phyloP scores from a whole-genome alignment of 2,329 filamentous ascomycete species.

The Phyllosticta capitalensis region DNA sequence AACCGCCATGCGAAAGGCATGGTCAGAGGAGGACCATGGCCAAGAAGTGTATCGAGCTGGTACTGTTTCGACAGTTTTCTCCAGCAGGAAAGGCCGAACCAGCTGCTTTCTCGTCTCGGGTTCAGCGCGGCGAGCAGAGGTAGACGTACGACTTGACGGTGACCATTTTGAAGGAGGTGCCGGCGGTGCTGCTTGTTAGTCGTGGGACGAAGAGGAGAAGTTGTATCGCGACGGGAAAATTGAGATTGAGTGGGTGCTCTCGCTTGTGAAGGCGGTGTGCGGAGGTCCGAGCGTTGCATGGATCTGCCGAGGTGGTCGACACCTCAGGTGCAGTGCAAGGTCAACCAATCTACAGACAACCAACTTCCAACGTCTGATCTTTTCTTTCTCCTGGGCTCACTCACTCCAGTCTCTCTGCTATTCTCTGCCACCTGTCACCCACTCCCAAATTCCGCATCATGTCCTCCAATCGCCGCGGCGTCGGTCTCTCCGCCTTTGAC shows the following conservation, averaged over 20 bases:
- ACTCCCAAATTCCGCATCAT: slow-evolving; percentile 15
- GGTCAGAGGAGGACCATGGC: slow-evolving; percentile 44
- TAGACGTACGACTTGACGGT: slow-evolving; percentile 47
- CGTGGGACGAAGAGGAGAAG: slow-evolving; percentile 21
- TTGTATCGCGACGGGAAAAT: neutral
- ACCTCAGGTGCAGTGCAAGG: no score
- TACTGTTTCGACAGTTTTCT: slow-evolving; percentile 41
- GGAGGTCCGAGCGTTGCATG: neutral
- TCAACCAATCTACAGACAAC: neutral
- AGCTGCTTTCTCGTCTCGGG: slow-evolving; percentile 17
- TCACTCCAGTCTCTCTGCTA: neutral
- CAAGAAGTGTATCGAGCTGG: slow-evolving; percentile 66
- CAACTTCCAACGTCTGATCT: no score
- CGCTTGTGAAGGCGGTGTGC: slow-evolving; percentile 5
- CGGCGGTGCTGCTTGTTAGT: slow-evolving; percentile 29
- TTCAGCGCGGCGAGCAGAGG: slow-evolving; percentile 25
- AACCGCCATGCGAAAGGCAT: slow-evolving; percentile 11
- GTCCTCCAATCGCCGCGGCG: slow-evolving; percentile 54
- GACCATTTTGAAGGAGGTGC: slow-evolving; percentile 41
- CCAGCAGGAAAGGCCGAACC: slow-evolving; percentile 81
- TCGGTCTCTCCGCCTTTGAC: slow-evolving; percentile 82
- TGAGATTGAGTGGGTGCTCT: slow-evolving; percentile 2
- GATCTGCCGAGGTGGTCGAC: neutral
- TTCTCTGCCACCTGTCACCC: neutral
- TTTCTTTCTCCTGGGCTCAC: no score